Evolutionary conservation across 2,329 filamentous ascomycete genomes (phyloP), one percentile per base, ranked within the genome.

Genomic region (Teratosphaeriaceae sp.): DNA sequence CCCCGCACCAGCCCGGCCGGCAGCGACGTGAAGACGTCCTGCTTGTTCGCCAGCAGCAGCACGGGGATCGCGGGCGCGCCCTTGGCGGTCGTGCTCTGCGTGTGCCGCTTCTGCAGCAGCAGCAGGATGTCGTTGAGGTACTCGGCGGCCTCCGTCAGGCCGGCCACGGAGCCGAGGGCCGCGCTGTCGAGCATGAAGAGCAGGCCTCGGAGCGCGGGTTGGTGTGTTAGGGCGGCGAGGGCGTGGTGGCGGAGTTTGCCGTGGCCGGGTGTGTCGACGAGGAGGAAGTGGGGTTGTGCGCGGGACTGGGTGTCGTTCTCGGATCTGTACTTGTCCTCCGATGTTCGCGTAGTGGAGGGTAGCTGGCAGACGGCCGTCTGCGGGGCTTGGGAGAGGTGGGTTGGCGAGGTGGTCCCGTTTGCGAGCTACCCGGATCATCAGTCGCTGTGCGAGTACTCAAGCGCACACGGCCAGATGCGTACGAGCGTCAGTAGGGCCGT

Each of bases 51-150:
- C 1, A 88, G 89, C 24, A 98, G 72, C 26, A 98, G 74, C 6
- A 98, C 75, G 0, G 85, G 81, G 7, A 92, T 74, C 18, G 77
- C 72, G 18, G 71, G 67, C 0, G 78, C 74, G 0, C 71, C 72
- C 54, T 79, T 82, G 35, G 74, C 71, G 1, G 74, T 73, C 49
- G 75, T 80, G 29, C 67, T 64, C 47, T 66, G 66, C 22, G 78
- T 75, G 38, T 80, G 76, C 36, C 82, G 76, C 65, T 82, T 85
- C 69, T 97, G 92, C 45, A 98, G 72, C 2, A 77, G 63, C 2
- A 97, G 73, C n/a, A 98, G 76, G 1, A 94, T 70, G 48, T 97
- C 89, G 69, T 97, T 88, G 11, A 98, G 77, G 60, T 94, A 97
- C 39, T 79, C 77, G 0, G 88, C 89, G 0, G 88, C 78, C 35